Conservation (phyloP, 257 asterid genomes). For the Solanum arcanum region DNA sequence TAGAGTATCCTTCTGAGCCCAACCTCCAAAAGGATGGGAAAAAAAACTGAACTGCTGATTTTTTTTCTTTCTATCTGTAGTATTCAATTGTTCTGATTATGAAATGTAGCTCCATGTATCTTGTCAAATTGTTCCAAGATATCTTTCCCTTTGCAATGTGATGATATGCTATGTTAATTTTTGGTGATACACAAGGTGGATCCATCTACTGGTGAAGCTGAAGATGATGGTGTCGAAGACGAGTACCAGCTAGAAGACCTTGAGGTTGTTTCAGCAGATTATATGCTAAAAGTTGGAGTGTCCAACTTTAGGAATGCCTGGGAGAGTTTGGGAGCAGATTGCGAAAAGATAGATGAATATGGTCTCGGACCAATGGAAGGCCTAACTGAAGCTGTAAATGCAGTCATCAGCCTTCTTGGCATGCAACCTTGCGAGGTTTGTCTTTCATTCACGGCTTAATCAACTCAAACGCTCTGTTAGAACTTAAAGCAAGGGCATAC, state of each 20-base stretch:
- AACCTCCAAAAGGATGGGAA: neutral
- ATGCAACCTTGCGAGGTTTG: conserved; percentile 99
- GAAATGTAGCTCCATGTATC: neutral
- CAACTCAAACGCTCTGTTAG: neutral
- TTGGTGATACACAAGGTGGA: conserved; percentile 51
- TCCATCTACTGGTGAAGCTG: conserved; percentile 89
- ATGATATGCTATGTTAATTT: neutral
- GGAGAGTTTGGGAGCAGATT: conserved; percentile 77
- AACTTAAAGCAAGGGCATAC: neutral
- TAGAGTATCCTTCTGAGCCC: neutral
- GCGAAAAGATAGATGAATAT: conserved; percentile 78
- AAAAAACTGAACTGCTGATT: neutral
- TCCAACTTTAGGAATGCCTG: conserved; percentile 96
- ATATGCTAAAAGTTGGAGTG: conserved; percentile 78
- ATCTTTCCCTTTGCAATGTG: neutral
- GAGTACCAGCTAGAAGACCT: conserved; percentile 96
- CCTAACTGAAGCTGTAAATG: conserved; percentile 76
- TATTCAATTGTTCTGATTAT: neutral
- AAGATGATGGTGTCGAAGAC: conserved; percentile 97
- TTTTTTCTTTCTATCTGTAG: neutral
- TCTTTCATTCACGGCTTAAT: conserved; percentile 2
- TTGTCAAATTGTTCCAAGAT: neutral
- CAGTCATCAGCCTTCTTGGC: conserved; percentile 88
- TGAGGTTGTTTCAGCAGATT: conserved; percentile 89
- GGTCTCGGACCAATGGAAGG: conserved; percentile 97